Conservation (phyloP, 2,329 filamentous ascomycete species). For the Paraphaeosphaeria sporulosa region DNA sequence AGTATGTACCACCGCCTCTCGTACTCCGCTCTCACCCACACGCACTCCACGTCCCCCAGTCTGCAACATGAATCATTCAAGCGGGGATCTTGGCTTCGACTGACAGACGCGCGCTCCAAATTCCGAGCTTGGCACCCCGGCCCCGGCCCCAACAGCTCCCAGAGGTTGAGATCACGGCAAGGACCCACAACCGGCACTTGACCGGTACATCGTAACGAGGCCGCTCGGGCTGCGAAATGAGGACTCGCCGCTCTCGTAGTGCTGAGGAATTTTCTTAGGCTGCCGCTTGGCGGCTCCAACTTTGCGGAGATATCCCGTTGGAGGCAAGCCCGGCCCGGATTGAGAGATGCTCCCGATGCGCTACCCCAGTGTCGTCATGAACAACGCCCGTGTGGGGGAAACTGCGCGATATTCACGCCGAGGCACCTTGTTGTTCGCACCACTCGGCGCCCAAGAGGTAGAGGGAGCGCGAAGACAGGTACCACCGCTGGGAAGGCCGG, state of each 20-base stretch:
- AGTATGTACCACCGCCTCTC: not conserved
- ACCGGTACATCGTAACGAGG: conserved; percentile 3
- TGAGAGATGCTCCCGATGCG: not conserved
- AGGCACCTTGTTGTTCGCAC: not conserved
- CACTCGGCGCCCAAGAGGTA: not conserved
- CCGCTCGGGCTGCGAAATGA: not conserved
- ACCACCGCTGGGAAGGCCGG: not conserved
- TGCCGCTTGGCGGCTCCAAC: not conserved
- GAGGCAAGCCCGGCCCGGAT: not conserved
- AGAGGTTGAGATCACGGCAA: not conserved
- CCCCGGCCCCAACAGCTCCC: not conserved
- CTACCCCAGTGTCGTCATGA: conserved; percentile 12
- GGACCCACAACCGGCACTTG: not conserved
- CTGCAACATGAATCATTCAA: conserved; percentile 12
- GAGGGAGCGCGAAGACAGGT: not conserved
- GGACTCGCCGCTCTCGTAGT: not conserved
- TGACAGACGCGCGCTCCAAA: conserved; percentile 13
- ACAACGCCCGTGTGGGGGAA: not conserved
- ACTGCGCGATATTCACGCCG: not conserved
- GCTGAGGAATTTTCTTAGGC: not conserved
- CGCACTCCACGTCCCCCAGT: not conserved
- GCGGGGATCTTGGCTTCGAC: conserved; percentile 11
- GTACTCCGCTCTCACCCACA: conserved; percentile 1
- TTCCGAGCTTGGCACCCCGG: not conserved
- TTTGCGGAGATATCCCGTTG: not conserved